Base-by-base conservation (phyloP, 2,329 filamentous ascomycete genomes). In the Colletotrichum cuscutae region DNA sequence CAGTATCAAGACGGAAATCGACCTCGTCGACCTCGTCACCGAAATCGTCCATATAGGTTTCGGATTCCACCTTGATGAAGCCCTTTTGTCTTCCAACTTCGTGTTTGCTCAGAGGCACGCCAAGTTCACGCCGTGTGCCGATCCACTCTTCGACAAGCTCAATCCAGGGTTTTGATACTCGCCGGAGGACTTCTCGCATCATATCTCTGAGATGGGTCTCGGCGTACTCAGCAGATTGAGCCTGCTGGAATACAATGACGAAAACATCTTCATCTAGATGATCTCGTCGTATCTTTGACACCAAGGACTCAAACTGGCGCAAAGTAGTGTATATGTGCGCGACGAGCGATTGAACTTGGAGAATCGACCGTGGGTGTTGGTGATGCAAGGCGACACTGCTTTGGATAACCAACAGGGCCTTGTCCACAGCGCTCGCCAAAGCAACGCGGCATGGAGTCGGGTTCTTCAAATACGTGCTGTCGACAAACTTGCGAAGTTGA, bases 61-160 rank as follows among this genome's bases (percentile, higher is more conserved):
- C 86, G 24, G 85, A 84, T 46, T 90, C 89, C 0, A 91, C 83
- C 65, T 87, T 89, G 74, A 93, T 86, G 76, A 94, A 93, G 28
- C 88, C 86, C 76, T 88, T 90, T 68, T 80, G 85, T 49, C 82
- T 79, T 22, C 85, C 84, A 3, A 82, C 58, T 46, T 79, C 79
- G 65, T 85, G 78, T 77, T 86, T 91, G 5, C 86, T 85, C 35
- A 91, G 77, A 0, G 86, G 86, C 12, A 89, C 82, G 1, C 89
- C 88, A 46, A 86, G 83, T 75, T 93, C 91, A 3, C 85, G 83
- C 72, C 85, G 87, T 12, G 94, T 87, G 0, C 94, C 94, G 72
- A 95, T 90, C 94, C 94, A 97, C 77, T 92, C 90, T 75, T 92
- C 89, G 8, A 93, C 85, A 64, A 92, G 88, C 65, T 91, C 87